phyloP scores from a whole-genome alignment of 805 yeast genomes.

The Suhomyces vadensis region DNA sequence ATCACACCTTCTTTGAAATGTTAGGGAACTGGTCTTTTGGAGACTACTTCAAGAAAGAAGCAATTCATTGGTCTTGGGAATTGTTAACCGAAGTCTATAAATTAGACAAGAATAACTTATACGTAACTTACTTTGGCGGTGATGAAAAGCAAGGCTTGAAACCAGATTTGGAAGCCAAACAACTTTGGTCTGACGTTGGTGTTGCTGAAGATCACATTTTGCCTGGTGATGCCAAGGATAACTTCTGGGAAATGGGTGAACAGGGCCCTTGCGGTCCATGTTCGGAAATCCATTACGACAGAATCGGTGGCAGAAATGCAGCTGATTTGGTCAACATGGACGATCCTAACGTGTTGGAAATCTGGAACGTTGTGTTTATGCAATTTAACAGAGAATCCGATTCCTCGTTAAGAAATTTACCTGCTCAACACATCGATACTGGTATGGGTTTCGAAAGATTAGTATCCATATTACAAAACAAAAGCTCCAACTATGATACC shows the following conservation, averaged over 20 bases:
- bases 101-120: slow-evolving; percentile 73
- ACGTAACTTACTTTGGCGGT: slow-evolving; percentile 97
- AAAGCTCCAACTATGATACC: slow-evolving; percentile 92
- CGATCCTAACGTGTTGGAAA: slow-evolving; percentile 96
- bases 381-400: slow-evolving; percentile 95
- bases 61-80: slow-evolving; percentile 88
- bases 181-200: slow-evolving; percentile 84
- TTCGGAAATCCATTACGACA: slow-evolving; percentile 94
- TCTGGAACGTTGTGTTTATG: slow-evolving; percentile 97
- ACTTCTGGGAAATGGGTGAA: slow-evolving; percentile 99
- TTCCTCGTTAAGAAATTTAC: slow-evolving; percentile 74
- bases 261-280: slow-evolving; percentile 99
- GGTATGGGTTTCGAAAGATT: slow-evolving; percentile 99
- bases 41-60: slow-evolving; percentile 95
- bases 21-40: slow-evolving; percentile 99
- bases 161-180: slow-evolving; percentile 92
- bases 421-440: slow-evolving; percentile 95
- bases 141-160: slow-evolving; percentile 77
- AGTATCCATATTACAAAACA: slow-evolving; percentile 91
- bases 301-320: slow-evolving; percentile 98
- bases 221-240: slow-evolving; percentile 88
- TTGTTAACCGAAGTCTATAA: slow-evolving; percentile 84
- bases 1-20: slow-evolving; percentile 99
- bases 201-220: slow-evolving; percentile 89
- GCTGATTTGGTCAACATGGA: slow-evolving; percentile 87